Evolutionary conservation across 495 filamentous ascomycete species (phyloP).

Genomic region (Talaromyces adpressus): DNA sequence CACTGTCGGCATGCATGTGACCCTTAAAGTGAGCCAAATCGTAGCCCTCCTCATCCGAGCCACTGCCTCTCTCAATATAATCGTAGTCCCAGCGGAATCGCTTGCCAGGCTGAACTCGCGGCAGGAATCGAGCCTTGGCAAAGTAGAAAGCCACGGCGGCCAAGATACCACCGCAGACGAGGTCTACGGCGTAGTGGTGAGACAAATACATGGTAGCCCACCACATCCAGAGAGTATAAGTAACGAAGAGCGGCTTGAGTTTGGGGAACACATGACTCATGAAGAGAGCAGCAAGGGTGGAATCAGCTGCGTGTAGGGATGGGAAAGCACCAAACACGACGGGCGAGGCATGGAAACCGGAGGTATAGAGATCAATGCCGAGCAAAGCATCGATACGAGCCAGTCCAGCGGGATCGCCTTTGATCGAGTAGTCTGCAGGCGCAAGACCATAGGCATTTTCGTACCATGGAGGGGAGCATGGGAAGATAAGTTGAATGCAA

Average conservation of each 20-base stretch:
- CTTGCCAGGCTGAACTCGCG: slow-evolving; percentile 74
- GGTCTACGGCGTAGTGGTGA: slow-evolving; percentile 91
- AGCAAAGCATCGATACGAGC: slow-evolving; percentile 83
- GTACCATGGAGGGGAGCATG: slow-evolving; percentile 94
- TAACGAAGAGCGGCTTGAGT: slow-evolving; percentile 65
- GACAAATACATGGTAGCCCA: slow-evolving; percentile 99
- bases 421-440: slow-evolving; percentile 86
- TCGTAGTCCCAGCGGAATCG: slow-evolving; percentile 91
- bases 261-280: slow-evolving; percentile 84
- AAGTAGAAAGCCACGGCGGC: slow-evolving; percentile 77
- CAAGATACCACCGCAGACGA: slow-evolving; percentile 77
- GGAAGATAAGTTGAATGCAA: slow-evolving; percentile 77
- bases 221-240: slow-evolving; percentile 87
- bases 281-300: slow-evolving; percentile 85
- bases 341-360: slow-evolving; percentile 78
- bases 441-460: slow-evolving; percentile 83
- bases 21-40: slow-evolving; percentile 48
- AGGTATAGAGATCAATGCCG: slow-evolving; percentile 87
- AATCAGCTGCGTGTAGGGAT: slow-evolving; percentile 78
- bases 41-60: slow-evolving; percentile 46
- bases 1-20: slow-evolving; percentile 52
- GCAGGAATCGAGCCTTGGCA: slow-evolving; percentile 70
- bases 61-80: slow-evolving; percentile 75
- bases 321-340: slow-evolving; percentile 94
- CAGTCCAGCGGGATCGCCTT: slow-evolving; percentile 79